Evolutionary conservation across 2,329 filamentous ascomycete species (phyloP).

Genomic region (Colletotrichum eremochloae): DNA sequence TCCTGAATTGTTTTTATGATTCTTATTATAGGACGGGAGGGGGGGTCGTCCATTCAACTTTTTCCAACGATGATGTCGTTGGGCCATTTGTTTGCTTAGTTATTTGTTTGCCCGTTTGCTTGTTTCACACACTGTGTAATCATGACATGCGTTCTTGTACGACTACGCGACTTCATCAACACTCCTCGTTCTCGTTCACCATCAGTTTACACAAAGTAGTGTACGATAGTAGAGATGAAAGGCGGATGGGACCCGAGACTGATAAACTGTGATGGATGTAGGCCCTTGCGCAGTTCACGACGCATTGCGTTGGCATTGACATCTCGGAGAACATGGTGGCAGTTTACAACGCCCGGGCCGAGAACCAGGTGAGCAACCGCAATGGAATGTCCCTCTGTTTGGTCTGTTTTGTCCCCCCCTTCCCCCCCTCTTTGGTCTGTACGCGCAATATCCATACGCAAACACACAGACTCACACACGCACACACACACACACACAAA

Average conservation of each 20-base stretch:
- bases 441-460: not conserved
- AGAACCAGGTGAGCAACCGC: slow-evolving; percentile 61
- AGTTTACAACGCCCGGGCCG: slow-evolving; percentile 73
- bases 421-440: not conserved
- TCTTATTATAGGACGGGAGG: not conserved
- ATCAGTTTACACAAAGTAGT: not conserved
- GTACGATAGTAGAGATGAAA: not conserved
- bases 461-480: not conserved
- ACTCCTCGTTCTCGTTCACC: not conserved
- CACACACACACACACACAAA: not conserved
- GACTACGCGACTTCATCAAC: not conserved
- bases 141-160: not conserved
- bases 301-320: slow-evolving; percentile 76
- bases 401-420: not conserved
- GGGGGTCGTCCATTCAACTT: too few species aligned
- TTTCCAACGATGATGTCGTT: too few species aligned
- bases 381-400: not conserved
- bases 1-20: not conserved
- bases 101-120: not conserved
- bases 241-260: not conserved
- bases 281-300: slow-evolving; percentile 72
- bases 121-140: not conserved
- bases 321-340: slow-evolving; percentile 78
- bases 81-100: not conserved
- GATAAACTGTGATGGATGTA: slow-evolving; percentile 47